Percentiles rank a stretch among this genome's conserved stretches.
phyloP scores from a whole-genome alignment of 108 stramenopile species.

The Epipyxis sp. region DNA sequence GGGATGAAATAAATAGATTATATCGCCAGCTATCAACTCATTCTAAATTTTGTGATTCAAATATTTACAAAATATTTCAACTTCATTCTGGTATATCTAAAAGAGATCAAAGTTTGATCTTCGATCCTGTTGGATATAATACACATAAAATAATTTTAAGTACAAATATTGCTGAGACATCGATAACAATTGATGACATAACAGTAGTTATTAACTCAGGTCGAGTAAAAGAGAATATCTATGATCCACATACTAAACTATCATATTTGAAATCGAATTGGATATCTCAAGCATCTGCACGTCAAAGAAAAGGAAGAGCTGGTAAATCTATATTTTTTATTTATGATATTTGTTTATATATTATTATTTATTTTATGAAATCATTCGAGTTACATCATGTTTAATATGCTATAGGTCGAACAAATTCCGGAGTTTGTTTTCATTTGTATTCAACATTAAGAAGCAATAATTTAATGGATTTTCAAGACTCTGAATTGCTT shows the following conservation, averaged over 20 bases:
- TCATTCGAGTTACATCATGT: too few species aligned
- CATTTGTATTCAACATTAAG: slow-evolving; percentile 8
- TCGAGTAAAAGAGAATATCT: slow-evolving; percentile 80
- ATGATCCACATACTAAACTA: slow-evolving; percentile 39
- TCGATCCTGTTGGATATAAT: slow-evolving; percentile 59
- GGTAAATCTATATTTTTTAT: too few species aligned
- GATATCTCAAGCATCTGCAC: slow-evolving; percentile 36
- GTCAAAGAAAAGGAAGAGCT: slow-evolving; percentile 32
- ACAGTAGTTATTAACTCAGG: slow-evolving; percentile 92
- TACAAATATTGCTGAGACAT: slow-evolving; percentile 94
- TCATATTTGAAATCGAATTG: background rate
- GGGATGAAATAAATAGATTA: slow-evolving; percentile 79
- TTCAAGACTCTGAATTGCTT: slow-evolving; percentile 57
- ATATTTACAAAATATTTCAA: slow-evolving; percentile 56
- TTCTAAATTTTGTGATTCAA: slow-evolving; percentile 61
- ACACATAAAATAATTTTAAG: slow-evolving; percentile 80
- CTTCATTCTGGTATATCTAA: slow-evolving; percentile 78
- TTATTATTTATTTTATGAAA: too few species aligned
- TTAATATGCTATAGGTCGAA: too few species aligned
- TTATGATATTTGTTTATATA: too few species aligned
- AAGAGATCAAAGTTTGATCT: slow-evolving; percentile 70
- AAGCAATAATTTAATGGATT: slow-evolving; percentile 40
- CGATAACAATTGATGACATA: slow-evolving; percentile 87
- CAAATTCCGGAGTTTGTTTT: slow-evolving; percentile 12
- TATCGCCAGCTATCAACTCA: slow-evolving; percentile 56